These are phyloP conservation scores for Wallacemonas sp. DNA, from an alignment of 208 protist genomes.

Conservation along the genomic window DNA sequence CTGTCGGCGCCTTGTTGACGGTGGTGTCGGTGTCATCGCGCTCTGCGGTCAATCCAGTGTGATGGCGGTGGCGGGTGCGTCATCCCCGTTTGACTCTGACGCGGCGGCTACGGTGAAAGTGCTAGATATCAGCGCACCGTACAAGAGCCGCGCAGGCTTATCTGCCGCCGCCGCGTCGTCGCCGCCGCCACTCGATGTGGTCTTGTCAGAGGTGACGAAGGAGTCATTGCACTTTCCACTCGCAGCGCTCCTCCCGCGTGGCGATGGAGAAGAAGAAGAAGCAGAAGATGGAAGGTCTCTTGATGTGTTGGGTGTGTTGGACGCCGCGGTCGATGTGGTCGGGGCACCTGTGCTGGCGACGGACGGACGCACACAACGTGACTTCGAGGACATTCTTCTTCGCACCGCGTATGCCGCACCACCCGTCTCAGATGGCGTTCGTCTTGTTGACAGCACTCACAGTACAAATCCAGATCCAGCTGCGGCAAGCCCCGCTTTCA, in stretches of 20 bases:
- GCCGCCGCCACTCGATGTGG: background rate
- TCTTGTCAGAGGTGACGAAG: background rate
- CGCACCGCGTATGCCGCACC: background rate
- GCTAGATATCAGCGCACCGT: constrained; percentile 24
- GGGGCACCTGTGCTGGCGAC: background rate
- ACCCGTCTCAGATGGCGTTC: background rate
- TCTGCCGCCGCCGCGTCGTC: no score
- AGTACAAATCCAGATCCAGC: background rate
- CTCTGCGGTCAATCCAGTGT: constrained; percentile 69
- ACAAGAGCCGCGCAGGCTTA: background rate
- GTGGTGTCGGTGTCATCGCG: constrained; percentile 56
- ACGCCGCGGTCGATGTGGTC: background rate
- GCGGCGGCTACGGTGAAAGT: constrained; percentile 31
- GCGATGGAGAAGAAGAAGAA: no score
- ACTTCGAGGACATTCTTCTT: background rate
- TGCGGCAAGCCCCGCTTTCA: background rate
- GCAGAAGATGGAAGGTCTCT: no score
- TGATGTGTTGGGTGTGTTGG: background rate
- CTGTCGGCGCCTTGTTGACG: constrained; percentile 42
- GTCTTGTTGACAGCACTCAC: background rate
- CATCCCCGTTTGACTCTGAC: background rate
- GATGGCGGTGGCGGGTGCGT: constrained; percentile 40
- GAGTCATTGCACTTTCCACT: background rate
- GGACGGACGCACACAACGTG: background rate
- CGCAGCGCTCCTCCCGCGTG: no score